These are phyloP conservation scores for Nakazawaea pomicola DNA, from an alignment of 805 yeast species.

Conservation along the genomic window DNA sequence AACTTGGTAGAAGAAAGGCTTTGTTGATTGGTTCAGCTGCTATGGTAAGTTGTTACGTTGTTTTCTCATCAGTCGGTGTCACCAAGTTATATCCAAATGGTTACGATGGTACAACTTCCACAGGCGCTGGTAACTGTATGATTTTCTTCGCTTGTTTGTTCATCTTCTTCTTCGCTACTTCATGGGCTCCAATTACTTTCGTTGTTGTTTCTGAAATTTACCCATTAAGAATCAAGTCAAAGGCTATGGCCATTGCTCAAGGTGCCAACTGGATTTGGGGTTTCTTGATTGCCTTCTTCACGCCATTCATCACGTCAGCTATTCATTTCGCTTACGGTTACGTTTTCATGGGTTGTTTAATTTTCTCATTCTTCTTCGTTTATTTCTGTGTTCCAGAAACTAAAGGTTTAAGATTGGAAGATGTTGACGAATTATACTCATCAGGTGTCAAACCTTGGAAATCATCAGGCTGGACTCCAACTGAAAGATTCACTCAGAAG, in stretches of 20 bases:
- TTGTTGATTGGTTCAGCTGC: slow-evolving; percentile 58
- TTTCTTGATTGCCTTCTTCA: slow-evolving; percentile 51
- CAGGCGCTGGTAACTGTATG: slow-evolving; percentile 44
- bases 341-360: slow-evolving; percentile 50
- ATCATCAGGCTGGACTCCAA: slow-evolving; percentile 13
- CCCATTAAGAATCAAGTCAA: slow-evolving; percentile 60
- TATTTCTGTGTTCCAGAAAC: slow-evolving; percentile 51
- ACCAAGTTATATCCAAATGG: slow-evolving; percentile 33
- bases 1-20: slow-evolving; percentile 60
- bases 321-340: slow-evolving; percentile 55
- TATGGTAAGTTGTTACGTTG: slow-evolving; percentile 56
- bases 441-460: slow-evolving; percentile 13
- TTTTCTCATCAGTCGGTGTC: slow-evolving; percentile 46
- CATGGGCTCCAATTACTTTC: slow-evolving; percentile 74
- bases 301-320: slow-evolving; percentile 49
- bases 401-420: slow-evolving; percentile 52
- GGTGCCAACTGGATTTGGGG: slow-evolving; percentile 65
- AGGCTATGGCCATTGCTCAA: slow-evolving; percentile 60
- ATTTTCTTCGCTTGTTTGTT: slow-evolving; percentile 60
- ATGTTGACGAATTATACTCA: slow-evolving; percentile 48
- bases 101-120: slow-evolving; percentile 20
- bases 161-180: slow-evolving; percentile 62
- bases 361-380: slow-evolving; percentile 50
- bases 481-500: slow-evolving; percentile 10
- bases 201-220: slow-evolving; percentile 64